phyloP scores from a whole-genome alignment of 208 protist genomes.

The Trypanosoma melophagium region DNA sequence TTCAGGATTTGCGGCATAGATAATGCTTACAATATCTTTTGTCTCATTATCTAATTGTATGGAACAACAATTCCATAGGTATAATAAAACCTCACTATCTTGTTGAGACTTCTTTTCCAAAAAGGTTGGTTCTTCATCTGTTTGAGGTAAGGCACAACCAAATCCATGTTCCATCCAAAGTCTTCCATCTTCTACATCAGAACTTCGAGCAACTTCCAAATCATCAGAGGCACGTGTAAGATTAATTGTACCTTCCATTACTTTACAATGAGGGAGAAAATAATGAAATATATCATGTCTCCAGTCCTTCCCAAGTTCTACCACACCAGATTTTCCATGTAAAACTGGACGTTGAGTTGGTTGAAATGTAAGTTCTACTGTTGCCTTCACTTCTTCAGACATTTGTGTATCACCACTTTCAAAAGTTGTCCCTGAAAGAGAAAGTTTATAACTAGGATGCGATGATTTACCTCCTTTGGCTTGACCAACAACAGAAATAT shows the following conservation, averaged over 20 bases:
- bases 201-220: constrained; percentile 36
- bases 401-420: constrained; percentile 39
- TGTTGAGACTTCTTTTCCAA: constrained; percentile 8
- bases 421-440: constrained; percentile 48
- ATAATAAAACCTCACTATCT: not conserved
- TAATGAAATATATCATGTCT: constrained; percentile 57
- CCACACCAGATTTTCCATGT: constrained; percentile 47
- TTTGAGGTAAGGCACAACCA: constrained; percentile 47
- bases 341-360: constrained; percentile 43
- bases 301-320: constrained; percentile 40
- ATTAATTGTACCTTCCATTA: constrained; percentile 34
- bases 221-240: constrained; percentile 50
- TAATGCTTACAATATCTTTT: constrained; percentile 34
- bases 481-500: constrained; percentile 23
- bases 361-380: constrained; percentile 48
- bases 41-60: constrained; percentile 50
- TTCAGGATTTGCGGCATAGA: constrained; percentile 24
- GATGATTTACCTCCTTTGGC: constrained; percentile 7
- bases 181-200: constrained; percentile 32
- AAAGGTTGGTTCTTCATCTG: constrained; percentile 34
- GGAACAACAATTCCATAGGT: constrained; percentile 38
- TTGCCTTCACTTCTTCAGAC: constrained; percentile 38
- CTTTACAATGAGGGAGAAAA: constrained; percentile 40
- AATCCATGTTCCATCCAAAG: constrained; percentile 65
- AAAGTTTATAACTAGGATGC: constrained; percentile 39